These are phyloP conservation scores for Croton setiger DNA, from an alignment of 441 rosid species.

Conservation along the genomic window DNA sequence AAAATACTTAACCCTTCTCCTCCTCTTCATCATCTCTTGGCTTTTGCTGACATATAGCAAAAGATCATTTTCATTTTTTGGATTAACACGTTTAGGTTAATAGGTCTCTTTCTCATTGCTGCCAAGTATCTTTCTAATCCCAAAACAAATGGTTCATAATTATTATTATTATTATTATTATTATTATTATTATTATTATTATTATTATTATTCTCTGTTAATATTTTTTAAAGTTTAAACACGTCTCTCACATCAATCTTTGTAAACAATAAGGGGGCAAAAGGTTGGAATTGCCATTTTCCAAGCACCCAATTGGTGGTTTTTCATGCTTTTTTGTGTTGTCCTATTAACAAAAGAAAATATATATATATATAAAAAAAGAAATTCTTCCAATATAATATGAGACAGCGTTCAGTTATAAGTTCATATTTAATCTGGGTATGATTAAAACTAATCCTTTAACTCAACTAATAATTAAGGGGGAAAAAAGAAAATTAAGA, in stretches of 20 bases:
- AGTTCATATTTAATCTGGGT: too few species aligned
- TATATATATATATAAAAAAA: too few species aligned
- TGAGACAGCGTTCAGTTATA: too few species aligned
- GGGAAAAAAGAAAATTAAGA: too few species aligned
- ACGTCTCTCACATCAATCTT: slow-evolving; percentile 21
- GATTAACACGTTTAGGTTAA: slow-evolving; percentile 21
- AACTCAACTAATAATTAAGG: too few species aligned
- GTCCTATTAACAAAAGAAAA: not conserved
- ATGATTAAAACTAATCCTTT: too few species aligned
- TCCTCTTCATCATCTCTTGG: not conserved
- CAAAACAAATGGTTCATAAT: slow-evolving; percentile 16
- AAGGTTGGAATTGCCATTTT: not conserved
- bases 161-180: not conserved
- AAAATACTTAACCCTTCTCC: not conserved
- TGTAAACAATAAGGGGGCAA: not conserved
- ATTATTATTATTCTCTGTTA: too few species aligned
- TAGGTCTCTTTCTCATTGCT: slow-evolving; percentile 24
- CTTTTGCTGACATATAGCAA: slow-evolving; percentile 9
- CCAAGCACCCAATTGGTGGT: not conserved
- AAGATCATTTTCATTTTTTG: slow-evolving; percentile 19
- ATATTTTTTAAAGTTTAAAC: not conserved
- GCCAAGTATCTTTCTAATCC: slow-evolving; percentile 23
- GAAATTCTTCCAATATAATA: too few species aligned
- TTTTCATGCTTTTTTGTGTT: not conserved
- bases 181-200: slow-evolving; percentile 2